These are phyloP conservation scores for Sugiyamaella pinicola DNA, from an alignment of 1,139 yeast genomes.

Conservation along the genomic window DNA sequence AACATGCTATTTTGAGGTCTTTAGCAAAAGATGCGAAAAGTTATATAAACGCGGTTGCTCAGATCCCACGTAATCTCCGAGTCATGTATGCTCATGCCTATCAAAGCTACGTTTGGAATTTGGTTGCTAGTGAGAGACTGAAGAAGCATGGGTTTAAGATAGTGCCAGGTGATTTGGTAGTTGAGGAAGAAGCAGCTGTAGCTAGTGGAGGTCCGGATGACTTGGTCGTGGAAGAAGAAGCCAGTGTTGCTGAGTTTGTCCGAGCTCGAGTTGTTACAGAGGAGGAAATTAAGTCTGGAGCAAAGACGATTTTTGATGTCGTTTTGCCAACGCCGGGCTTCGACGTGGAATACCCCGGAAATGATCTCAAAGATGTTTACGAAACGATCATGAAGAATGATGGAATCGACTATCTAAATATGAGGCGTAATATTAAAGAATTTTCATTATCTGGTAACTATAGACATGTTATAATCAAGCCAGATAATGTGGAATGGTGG, in stretches of 20 bases:
- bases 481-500: slow-evolving; percentile 63
- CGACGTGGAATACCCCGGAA: slow-evolving; percentile 79
- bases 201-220: slow-evolving; percentile 34
- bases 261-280: slow-evolving; percentile 72
- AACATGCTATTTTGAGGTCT: slow-evolving; percentile 65
- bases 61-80: slow-evolving; percentile 88
- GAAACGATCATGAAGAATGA: slow-evolving; percentile 75
- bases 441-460: slow-evolving; percentile 92
- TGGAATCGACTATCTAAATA: slow-evolving; percentile 77
- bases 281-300: slow-evolving; percentile 64
- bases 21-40: slow-evolving; percentile 52
- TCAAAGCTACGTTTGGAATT: slow-evolving; percentile 94
- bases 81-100: slow-evolving; percentile 97
- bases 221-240: slow-evolving; percentile 51
- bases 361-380: slow-evolving; percentile 66
- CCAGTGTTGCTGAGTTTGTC: slow-evolving; percentile 61
- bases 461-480: slow-evolving; percentile 71
- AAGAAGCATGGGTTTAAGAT: slow-evolving; percentile 68
- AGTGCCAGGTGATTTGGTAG: slow-evolving; percentile 81
- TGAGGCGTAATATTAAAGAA: slow-evolving; percentile 84
- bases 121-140: slow-evolving; percentile 77
- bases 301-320: slow-evolving; percentile 73
- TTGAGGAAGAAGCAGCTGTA: slow-evolving; percentile 41
- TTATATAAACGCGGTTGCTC: slow-evolving; percentile 79
- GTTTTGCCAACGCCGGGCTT: slow-evolving; percentile 95